Conservation (phyloP, 75 land plant species). For the Picea glauca region DNA sequence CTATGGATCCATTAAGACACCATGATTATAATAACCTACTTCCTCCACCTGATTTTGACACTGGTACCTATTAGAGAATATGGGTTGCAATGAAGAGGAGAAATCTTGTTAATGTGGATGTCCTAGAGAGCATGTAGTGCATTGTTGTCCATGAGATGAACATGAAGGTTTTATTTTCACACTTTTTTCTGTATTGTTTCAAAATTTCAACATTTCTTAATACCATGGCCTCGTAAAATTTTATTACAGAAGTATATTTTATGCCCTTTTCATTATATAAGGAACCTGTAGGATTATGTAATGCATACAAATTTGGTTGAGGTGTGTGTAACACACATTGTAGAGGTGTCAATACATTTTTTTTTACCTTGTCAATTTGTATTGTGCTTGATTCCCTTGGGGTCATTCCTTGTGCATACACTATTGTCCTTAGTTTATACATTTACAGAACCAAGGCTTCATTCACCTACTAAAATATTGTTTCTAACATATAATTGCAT, state of each 20-base stretch:
- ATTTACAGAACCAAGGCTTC: background rate
- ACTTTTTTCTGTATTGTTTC: background rate
- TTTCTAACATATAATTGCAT: no score
- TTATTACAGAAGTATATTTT: background rate
- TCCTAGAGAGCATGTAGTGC: constrained; percentile 93
- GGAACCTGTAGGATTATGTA: background rate
- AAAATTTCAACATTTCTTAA: background rate
- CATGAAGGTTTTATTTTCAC: constrained; percentile 55
- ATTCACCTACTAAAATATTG: background rate
- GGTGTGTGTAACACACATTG: background rate
- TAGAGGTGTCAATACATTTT: background rate
- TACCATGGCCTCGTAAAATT: background rate
- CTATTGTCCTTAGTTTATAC: background rate
- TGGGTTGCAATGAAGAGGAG: constrained; percentile 93
- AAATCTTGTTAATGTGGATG: constrained; percentile 94
- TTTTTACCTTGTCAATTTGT: background rate
- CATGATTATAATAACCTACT: constrained; percentile 26
- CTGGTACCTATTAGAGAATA: constrained; percentile 65
- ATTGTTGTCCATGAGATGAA: constrained; percentile 97
- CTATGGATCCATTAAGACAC: constrained; percentile 50
- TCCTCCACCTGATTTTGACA: constrained; percentile 92
- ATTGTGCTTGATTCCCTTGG: background rate
- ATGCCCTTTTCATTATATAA: background rate
- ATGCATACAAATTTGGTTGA: background rate
- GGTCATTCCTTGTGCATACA: background rate